These are phyloP conservation scores for Micromonas commoda DNA, from an alignment of 139 green algal genomes.

Conservation along the genomic window DNA sequence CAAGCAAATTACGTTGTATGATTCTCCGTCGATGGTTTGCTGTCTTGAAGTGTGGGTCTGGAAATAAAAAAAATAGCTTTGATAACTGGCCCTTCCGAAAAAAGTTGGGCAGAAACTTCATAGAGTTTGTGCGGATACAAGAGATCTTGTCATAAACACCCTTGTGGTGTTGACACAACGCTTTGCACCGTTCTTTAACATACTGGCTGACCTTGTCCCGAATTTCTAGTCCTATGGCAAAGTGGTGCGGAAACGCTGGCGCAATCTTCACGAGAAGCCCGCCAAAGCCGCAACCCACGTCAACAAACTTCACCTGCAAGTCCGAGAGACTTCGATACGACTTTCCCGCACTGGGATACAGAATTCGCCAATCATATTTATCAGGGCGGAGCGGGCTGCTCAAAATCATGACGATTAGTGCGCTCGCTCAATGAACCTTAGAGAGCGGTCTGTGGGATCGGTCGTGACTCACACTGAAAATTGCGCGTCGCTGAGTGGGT, in stretches of 20 bases:
- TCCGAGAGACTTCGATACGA: slow-evolving; percentile 43
- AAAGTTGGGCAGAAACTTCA: slow-evolving; percentile 92
- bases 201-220: slow-evolving; percentile 88
- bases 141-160: slow-evolving; percentile 70
- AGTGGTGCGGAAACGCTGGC: slow-evolving; percentile 76
- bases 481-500: slow-evolving; percentile 78
- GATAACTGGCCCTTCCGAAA: slow-evolving; percentile 87
- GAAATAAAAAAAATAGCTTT: slow-evolving; percentile 99
- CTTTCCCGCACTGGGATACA: no score
- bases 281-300: slow-evolving; percentile 97
- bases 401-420: background rate
- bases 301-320: slow-evolving; percentile 65
- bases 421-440: background rate
- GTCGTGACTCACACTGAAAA: slow-evolving; percentile 15
- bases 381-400: slow-evolving; percentile 25
- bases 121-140: slow-evolving; percentile 81
- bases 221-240: slow-evolving; percentile 94
- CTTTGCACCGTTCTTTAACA: slow-evolving; percentile 75
- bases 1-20: slow-evolving; percentile 75
- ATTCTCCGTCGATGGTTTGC: slow-evolving; percentile 77
- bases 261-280: slow-evolving; percentile 76
- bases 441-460: background rate
- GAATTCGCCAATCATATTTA: slow-evolving; percentile 39
- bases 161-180: slow-evolving; percentile 59
- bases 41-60: slow-evolving; percentile 65